A percentile compares a stretch with the other conserved stretches of the same genome.
Conservation (phyloP, 371 early-diverging fungal species). For the Zychaea mexicana region DNA sequence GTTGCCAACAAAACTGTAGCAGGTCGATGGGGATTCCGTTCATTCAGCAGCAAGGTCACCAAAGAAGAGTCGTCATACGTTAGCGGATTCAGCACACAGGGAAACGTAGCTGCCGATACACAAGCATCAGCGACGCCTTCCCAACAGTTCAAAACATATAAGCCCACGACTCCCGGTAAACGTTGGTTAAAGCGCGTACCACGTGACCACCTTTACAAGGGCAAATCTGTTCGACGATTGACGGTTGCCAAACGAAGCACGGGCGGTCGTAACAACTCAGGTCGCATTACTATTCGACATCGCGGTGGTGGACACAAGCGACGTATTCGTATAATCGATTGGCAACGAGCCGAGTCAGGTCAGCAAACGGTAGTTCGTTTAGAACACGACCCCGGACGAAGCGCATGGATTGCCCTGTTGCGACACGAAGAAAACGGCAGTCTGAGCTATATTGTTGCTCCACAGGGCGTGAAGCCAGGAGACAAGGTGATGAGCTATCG, state of each 20-base stretch:
- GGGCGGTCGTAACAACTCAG: conserved; percentile 92
- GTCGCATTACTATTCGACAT: conserved; percentile 91
- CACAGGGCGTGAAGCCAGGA: conserved; percentile 77
- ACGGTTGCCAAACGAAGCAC: conserved; percentile 82
- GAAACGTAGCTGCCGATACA: conserved; percentile 24
- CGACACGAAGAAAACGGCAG: conserved; percentile 75
- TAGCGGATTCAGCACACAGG: conserved; percentile 50
- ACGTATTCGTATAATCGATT: conserved; percentile 88
- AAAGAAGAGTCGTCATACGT: conserved; percentile 14
- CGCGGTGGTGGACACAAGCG: conserved; percentile 95
- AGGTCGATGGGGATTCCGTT: not conserved
- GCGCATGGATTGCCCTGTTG: conserved; percentile 91
- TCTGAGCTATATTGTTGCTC: conserved; percentile 86
- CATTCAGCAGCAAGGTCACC: not conserved
- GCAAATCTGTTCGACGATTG: conserved; percentile 80
- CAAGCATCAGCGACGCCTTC: conserved; percentile 36
- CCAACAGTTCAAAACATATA: conserved; percentile 87
- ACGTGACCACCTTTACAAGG: conserved; percentile 91
- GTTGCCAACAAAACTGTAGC: not conserved
- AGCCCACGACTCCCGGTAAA: conserved; percentile 88
- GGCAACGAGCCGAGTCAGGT: conserved; percentile 76
- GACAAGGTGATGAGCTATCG: conserved; percentile 50
- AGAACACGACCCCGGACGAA: conserved; percentile 95
- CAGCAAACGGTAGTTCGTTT: conserved; percentile 85
- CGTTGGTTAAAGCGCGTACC: conserved; percentile 87